A percentile compares a stretch with the other conserved stretches of the same genome.
Evolutionary conservation across 2,329 filamentous ascomycete genomes (phyloP).

Genomic region (Penicillium sp.): DNA sequence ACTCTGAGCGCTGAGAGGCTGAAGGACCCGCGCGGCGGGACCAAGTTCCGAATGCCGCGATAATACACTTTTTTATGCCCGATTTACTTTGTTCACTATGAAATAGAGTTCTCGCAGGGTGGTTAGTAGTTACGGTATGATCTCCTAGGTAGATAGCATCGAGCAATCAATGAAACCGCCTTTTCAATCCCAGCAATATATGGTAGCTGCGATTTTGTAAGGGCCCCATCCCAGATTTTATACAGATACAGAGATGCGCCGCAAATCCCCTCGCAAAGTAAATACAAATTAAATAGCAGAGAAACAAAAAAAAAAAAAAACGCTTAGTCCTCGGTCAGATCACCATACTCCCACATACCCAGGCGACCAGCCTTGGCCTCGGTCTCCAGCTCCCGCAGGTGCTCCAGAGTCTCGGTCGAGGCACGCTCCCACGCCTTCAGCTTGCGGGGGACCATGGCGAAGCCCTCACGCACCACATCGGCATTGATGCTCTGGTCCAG

Average conservation of each 20-base stretch:
- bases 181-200: background rate
- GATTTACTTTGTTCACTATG: too few species aligned
- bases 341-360: slow-evolving; percentile 98
- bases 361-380: slow-evolving; percentile 77
- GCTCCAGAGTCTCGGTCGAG: slow-evolving; percentile 70
- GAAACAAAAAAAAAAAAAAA: slow-evolving; percentile 4
- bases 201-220: slow-evolving; percentile 11
- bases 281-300: background rate
- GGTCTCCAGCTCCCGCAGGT: slow-evolving; percentile 71
- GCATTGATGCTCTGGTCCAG: slow-evolving; percentile 83
- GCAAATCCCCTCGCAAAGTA: slow-evolving; percentile 6
- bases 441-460: slow-evolving; percentile 90
- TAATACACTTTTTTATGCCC: too few species aligned
- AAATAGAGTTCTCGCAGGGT: too few species aligned
- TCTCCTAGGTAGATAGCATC: too few species aligned
- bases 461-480: slow-evolving; percentile 78
- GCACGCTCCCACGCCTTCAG: slow-evolving; percentile 87
- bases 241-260: slow-evolving; percentile 19
- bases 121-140: too few species aligned
- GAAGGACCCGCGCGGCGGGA: background rate
- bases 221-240: slow-evolving; percentile 16
- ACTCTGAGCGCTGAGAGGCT: background rate
- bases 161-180: background rate
- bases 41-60: background rate
- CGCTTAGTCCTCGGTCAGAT: slow-evolving; percentile 80